phyloP scores from a whole-genome alignment of 139 green algal genomes.

The Picocystis salinarum region DNA sequence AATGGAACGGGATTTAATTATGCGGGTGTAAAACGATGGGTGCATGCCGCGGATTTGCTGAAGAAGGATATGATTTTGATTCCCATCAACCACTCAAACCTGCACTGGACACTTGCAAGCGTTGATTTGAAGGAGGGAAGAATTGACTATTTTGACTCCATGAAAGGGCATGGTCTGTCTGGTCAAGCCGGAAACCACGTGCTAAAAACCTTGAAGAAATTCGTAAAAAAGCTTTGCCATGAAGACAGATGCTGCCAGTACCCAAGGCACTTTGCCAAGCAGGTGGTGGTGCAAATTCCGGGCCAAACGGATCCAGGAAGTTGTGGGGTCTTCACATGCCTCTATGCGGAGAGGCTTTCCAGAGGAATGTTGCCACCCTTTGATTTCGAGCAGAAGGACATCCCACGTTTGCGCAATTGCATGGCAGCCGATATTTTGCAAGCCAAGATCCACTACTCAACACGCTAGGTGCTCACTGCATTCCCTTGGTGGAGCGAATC shows the following conservation, averaged over 20 bases:
- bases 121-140: neutral
- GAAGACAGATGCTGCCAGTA: too few relatives aligned
- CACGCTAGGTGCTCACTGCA: too few relatives aligned
- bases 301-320: constrained; percentile 6
- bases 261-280: too few relatives aligned
- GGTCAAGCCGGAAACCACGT: too few relatives aligned
- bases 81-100: constrained; percentile 11
- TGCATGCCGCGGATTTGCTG: constrained; percentile 1
- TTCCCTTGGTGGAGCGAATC: too few relatives aligned
- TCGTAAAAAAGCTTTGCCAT: too few relatives aligned
- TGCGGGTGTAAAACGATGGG: constrained; percentile 7
- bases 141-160: constrained; percentile 9
- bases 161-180: constrained; percentile 1
- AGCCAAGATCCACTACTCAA: too few relatives aligned
- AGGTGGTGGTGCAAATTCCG: too few relatives aligned
- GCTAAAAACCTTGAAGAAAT: too few relatives aligned
- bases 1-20: constrained; percentile 2
- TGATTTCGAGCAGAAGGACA: constrained; percentile 7
- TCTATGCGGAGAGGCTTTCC: constrained; percentile 6
- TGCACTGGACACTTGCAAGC: constrained; percentile 9
- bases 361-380: too few relatives aligned
- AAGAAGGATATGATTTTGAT: constrained; percentile 6
- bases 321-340: constrained; percentile 7
- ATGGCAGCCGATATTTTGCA: constrained; percentile 8
- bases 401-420: constrained; percentile 5